phyloP scores from a whole-genome alignment of 805 yeast genomes.

The Kodamaea kakaduensis region DNA sequence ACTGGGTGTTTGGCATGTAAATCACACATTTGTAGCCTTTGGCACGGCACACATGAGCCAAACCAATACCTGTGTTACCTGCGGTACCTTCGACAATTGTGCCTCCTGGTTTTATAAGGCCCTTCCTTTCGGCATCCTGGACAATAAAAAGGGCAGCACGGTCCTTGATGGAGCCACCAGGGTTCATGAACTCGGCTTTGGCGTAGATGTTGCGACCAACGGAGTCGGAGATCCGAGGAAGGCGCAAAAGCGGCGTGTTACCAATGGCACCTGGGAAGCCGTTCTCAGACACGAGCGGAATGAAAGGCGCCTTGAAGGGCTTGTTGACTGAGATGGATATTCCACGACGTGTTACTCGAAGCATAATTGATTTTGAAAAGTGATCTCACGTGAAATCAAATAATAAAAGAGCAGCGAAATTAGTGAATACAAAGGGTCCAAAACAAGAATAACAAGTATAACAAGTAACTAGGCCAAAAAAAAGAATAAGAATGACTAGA shows the following conservation, averaged over 20 bases:
- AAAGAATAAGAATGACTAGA: no score
- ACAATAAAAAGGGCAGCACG: constrained; percentile 79
- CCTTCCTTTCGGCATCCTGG: constrained; percentile 71
- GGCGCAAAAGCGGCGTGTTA: constrained; percentile 79
- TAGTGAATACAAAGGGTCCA: no score
- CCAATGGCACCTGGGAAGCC: constrained; percentile 87
- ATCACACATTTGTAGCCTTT: constrained; percentile 82
- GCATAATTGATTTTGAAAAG: constrained; percentile 3
- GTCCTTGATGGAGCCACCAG: constrained; percentile 91
- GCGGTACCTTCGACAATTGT: constrained; percentile 93
- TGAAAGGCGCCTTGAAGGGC: constrained; percentile 40
- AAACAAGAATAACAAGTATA: no score
- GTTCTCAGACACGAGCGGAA: constrained; percentile 59
- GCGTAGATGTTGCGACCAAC: constrained; percentile 76
- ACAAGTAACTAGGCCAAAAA: no score
- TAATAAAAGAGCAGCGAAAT: no score
- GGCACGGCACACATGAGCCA: constrained; percentile 76
- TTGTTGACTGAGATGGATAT: constrained; percentile 4
- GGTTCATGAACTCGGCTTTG: constrained; percentile 90
- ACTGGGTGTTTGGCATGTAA: constrained; percentile 89
- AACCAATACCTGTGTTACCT: constrained; percentile 93
- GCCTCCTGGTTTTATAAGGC: constrained; percentile 68
- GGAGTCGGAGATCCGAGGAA: constrained; percentile 52
- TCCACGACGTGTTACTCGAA: constrained; percentile 6
- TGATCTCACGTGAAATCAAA: constrained; percentile 1